Evolutionary conservation across 139 green algal genomes (phyloP), one percentile per base, ranked within the genome.

Genomic region (Chlamydomonas sp.): DNA sequence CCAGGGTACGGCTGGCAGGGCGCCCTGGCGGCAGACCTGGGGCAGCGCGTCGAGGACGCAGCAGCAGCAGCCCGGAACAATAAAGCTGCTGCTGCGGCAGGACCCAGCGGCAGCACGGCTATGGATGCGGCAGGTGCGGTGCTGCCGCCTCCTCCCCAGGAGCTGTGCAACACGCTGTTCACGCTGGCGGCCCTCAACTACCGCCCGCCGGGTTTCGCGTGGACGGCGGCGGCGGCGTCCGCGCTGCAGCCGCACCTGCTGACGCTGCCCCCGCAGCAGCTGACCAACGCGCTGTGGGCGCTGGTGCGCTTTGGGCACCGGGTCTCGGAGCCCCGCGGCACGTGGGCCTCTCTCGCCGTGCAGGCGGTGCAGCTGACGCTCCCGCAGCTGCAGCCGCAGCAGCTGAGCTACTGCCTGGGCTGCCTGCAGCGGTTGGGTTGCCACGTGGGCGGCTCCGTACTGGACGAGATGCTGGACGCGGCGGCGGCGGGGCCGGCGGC

Each of bases 381-480:
- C 18, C 84, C 84, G 0, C n/a, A 12, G 16, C 84, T 88, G 58
- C 4, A 0, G 16, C 84, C 84, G 57, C 58, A 88, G 64, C 84
- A 88, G 84, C 74, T 88, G 17, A 72, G 31, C 63, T 88, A 88
- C 74, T 15, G 75, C 5, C 84, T 88, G 64, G 84, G 75, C 63
- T 83, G 63, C 4, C 75, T 88, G 63, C 84, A 88, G 75, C 84
- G 84, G 8, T 57, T 88, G 75, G 84, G 84, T 3, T 80, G 72
- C 64, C 57, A 57, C 63, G 14, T 88, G n/a, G 63, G 10, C 6
- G 1, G n/a, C 6, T 49, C 57, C 57, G 84, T 88, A 61, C 75
- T 88, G 75, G 84, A 88, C 64, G 84, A 88, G 75, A 69, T 77
- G 75, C 84, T 88, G 64, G 57, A n/a, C 7, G 84, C 75, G 63